Percentiles rank a stretch among this genome's conserved stretches.
Evolutionary conservation across 106 monocot species (phyloP).

Genomic region (Allium cepa): DNA sequence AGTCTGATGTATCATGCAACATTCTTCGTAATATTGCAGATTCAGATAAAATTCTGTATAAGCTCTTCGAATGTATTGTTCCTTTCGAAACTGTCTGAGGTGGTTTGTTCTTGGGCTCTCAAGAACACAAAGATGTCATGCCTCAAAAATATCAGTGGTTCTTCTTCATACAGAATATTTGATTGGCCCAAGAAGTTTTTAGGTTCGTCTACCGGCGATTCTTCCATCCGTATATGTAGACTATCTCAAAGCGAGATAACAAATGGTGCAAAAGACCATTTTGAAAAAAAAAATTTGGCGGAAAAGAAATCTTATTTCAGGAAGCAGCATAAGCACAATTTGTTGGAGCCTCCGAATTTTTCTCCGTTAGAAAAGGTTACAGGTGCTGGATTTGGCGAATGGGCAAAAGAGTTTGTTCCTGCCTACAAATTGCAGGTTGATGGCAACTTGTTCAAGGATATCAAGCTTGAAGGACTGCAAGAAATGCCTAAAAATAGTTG

Average conservation of each 20-base stretch:
- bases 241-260: constrained; percentile 35
- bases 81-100: constrained; percentile 64
- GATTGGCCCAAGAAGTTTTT: constrained; percentile 34
- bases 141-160: constrained; percentile 9
- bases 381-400: constrained; percentile 38
- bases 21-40: constrained; percentile 31
- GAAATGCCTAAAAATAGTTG: constrained; percentile 54
- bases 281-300: constrained; percentile 19
- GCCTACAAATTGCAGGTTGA: constrained; percentile 67
- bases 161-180: constrained; percentile 12
- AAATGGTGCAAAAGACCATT: constrained; percentile 26
- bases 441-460: constrained; percentile 39
- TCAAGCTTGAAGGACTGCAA: constrained; percentile 61
- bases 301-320: constrained; percentile 7
- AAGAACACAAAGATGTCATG: constrained; percentile 23
- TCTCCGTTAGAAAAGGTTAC: constrained; percentile 26
- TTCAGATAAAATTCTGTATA: constrained; percentile 22
- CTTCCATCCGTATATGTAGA: constrained; percentile 42
- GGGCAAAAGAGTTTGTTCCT: constrained; percentile 62
- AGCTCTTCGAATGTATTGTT: constrained; percentile 53
- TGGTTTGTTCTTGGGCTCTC: constrained; percentile 50
- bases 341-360: constrained; percentile 42
- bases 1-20: constrained; percentile 1
- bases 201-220: constrained; percentile 36
- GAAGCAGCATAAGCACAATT: constrained; percentile 24